phyloP scores from a whole-genome alignment of 352 stramenopile species.

The Pythium dissotocum region DNA sequence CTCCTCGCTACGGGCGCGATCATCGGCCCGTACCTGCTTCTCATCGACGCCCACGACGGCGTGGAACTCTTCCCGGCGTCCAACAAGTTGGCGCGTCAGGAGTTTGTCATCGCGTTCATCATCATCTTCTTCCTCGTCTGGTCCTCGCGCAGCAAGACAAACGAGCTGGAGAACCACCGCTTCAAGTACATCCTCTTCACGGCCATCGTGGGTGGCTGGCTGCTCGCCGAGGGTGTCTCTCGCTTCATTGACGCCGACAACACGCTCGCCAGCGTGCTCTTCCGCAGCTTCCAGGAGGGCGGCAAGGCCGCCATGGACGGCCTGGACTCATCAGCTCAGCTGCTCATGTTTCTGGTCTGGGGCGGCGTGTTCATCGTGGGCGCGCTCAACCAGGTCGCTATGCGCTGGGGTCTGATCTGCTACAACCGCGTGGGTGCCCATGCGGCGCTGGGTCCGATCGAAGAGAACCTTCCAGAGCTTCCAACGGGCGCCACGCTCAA shows the following conservation, averaged over 20 bases:
- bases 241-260: constrained; percentile 55
- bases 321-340: constrained; percentile 55
- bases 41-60: constrained; percentile 75
- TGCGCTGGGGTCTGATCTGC: constrained; percentile 88
- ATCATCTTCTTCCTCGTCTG: constrained; percentile 89
- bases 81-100: constrained; percentile 81
- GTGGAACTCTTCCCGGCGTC: constrained; percentile 64
- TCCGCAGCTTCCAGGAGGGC: constrained; percentile 64
- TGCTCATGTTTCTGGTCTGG: constrained; percentile 85
- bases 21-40: constrained; percentile 70
- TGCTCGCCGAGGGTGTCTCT: constrained; percentile 72
- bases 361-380: constrained; percentile 59
- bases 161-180: constrained; percentile 85
- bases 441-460: constrained; percentile 61
- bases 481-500: constrained; percentile 65
- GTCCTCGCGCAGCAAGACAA: constrained; percentile 72
- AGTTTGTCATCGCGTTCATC: constrained; percentile 87
- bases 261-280: constrained; percentile 66
- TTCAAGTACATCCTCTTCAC: constrained; percentile 90
- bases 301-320: constrained; percentile 46
- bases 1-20: constrained; percentile 68
- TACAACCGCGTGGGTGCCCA: constrained; percentile 87
- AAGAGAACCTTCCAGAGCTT: constrained; percentile 75
- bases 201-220: constrained; percentile 68
- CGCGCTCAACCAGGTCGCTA: constrained; percentile 75